Conservation (phyloP, 2,329 filamentous ascomycete species). For the Diaporthe citri region DNA sequence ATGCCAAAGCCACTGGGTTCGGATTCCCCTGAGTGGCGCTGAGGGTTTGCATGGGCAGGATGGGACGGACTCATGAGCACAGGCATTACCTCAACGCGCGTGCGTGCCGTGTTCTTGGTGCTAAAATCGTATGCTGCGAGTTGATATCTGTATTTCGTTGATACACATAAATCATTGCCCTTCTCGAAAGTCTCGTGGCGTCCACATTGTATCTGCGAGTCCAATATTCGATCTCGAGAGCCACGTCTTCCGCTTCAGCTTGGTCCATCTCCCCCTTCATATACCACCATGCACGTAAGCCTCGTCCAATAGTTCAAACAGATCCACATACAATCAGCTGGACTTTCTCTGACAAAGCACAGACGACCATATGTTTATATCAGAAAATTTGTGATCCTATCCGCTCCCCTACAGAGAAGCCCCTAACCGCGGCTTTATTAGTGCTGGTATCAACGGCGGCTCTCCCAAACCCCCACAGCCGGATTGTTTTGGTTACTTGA, state of each 20-base stretch:
- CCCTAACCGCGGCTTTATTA: background rate
- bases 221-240: too few relatives aligned
- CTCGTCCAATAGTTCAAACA: background rate
- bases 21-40: background rate
- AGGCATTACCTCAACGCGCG: too few relatives aligned
- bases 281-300: background rate
- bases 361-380: background rate
- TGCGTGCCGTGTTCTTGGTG: too few relatives aligned
- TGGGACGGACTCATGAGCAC: too few relatives aligned
- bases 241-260: too few relatives aligned
- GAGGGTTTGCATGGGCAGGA: background rate
- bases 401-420: background rate
- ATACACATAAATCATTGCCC: too few relatives aligned
- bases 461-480: background rate
- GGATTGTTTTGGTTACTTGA: accelerated
- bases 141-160: too few relatives aligned
- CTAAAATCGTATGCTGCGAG: too few relatives aligned
- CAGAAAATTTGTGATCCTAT: background rate
- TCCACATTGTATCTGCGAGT: too few relatives aligned
- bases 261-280: background rate
- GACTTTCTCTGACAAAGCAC: background rate
- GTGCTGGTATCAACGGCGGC: background rate
- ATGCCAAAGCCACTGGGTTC: conserved; percentile 1
- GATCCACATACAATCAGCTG: too few relatives aligned
- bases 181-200: too few relatives aligned